These are phyloP conservation scores for Colletotrichum cuscutae DNA, from an alignment of 2,329 filamentous ascomycete species.

Conservation along the genomic window DNA sequence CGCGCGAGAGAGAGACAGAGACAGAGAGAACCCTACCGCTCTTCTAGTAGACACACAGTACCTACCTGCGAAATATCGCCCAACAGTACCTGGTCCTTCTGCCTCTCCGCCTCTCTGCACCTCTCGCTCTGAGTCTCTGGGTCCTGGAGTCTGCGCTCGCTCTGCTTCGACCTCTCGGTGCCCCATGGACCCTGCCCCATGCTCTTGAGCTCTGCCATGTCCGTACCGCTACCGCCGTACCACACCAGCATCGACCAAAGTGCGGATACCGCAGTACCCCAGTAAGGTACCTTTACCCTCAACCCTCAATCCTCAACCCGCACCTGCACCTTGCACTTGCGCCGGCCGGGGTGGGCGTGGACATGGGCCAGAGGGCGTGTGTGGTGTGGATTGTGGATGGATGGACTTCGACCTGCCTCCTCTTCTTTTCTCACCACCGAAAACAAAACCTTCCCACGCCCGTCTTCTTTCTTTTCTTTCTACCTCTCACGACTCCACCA, in stretches of 20 bases:
- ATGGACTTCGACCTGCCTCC: slow-evolving; percentile 35
- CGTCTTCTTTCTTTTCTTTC: slow-evolving; percentile 40
- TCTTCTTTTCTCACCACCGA: slow-evolving; percentile 38
- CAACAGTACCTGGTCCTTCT: neutral
- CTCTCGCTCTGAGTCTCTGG: neutral
- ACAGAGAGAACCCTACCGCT: neutral
- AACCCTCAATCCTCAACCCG: slow-evolving; percentile 3
- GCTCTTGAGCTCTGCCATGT: slow-evolving; percentile 6
- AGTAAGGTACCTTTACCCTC: slow-evolving; percentile 5
- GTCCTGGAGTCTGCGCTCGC: neutral
- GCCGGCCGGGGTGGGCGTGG: slow-evolving; percentile 23
- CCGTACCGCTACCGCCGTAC: slow-evolving; percentile 23
- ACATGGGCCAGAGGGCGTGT: neutral
- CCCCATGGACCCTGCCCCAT: slow-evolving; percentile 14
- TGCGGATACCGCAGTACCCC: slow-evolving; percentile 33
- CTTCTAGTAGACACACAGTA: neutral
- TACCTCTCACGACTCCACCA: slow-evolving; percentile 47
- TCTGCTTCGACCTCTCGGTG: slow-evolving; percentile 16
- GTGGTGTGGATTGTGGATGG: slow-evolving; percentile 22
- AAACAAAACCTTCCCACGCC: slow-evolving; percentile 38
- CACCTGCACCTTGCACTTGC: slow-evolving; percentile 26
- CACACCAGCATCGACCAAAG: slow-evolving; percentile 5
- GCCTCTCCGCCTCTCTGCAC: neutral
- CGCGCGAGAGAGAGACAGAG: neutral
- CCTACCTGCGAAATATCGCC: too few species aligned